These are phyloP conservation scores for Fraxinus excelsior DNA, from an alignment of 257 asterid species.

Conservation along the genomic window DNA sequence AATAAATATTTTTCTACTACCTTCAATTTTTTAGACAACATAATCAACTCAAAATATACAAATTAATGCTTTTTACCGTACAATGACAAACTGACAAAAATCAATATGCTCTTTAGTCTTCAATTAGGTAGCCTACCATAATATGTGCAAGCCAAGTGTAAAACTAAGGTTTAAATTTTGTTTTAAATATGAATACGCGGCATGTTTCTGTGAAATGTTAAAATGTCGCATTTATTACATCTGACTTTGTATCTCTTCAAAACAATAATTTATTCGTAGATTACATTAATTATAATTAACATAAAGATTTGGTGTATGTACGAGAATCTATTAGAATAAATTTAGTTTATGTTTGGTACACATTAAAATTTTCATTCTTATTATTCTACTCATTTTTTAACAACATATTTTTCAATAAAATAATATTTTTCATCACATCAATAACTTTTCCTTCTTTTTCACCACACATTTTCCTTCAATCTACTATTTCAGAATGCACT, in stretches of 20 bases:
- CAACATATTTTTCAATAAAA: no score
- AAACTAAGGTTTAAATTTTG: not conserved
- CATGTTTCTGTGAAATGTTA: conserved; percentile 14
- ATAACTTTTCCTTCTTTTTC: no score
- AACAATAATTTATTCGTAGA: not conserved
- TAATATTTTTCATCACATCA: no score
- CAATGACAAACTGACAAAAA: conserved; percentile 30
- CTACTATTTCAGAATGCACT: no score
- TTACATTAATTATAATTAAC: not conserved
- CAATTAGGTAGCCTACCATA: conserved; percentile 72
- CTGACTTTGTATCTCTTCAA: not conserved
- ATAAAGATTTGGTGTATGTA: conserved; percentile 9
- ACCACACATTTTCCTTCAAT: no score
- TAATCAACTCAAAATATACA: not conserved
- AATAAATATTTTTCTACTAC: not conserved
- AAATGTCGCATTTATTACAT: not conserved
- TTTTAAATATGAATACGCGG: conserved; percentile 32
- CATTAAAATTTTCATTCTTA: no score
- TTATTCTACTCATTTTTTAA: no score
- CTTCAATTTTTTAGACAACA: not conserved
- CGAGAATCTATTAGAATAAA: conserved; percentile 19
- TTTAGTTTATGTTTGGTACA: no score
- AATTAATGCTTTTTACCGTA: not conserved
- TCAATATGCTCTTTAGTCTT: conserved; percentile 42
- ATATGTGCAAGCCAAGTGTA: conserved; percentile 24